Percentiles rank a stretch among this genome's conserved stretches.
Evolutionary conservation across 495 filamentous ascomycete genomes (phyloP).

Genomic region (Mytilinidion resinicola): DNA sequence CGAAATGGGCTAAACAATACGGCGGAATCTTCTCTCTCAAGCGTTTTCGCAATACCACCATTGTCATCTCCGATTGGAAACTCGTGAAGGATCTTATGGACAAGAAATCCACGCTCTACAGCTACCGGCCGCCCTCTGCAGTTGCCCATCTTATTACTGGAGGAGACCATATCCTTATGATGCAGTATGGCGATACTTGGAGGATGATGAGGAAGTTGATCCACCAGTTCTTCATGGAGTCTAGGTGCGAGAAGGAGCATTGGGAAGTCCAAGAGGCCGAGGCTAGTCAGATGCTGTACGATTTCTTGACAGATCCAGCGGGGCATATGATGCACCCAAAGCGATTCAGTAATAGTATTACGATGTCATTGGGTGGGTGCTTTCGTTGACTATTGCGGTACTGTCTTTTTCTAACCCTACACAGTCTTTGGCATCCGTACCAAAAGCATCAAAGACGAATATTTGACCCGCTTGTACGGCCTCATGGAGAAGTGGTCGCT

Average conservation of each 20-base stretch:
- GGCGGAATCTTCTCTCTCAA: slow-evolving; percentile 30
- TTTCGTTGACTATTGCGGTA: not conserved
- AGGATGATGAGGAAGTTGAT: slow-evolving; percentile 37
- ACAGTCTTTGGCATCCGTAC: slow-evolving; percentile 40
- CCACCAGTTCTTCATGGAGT: slow-evolving; percentile 34
- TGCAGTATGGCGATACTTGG: slow-evolving; percentile 36
- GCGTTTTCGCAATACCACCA: slow-evolving; percentile 20
- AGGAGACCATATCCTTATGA: slow-evolving; percentile 33
- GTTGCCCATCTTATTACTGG: slow-evolving; percentile 31
- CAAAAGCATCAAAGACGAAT: slow-evolving; percentile 20
- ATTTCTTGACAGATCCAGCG: slow-evolving; percentile 36
- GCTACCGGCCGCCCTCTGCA: slow-evolving; percentile 16
- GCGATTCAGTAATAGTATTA: slow-evolving; percentile 23
- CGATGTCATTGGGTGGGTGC: slow-evolving; percentile 2
- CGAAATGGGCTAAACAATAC: slow-evolving; percentile 18
- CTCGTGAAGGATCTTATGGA: slow-evolving; percentile 31
- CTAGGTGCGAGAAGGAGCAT: slow-evolving; percentile 39
- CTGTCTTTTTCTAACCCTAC: not conserved
- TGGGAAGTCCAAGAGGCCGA: slow-evolving; percentile 40
- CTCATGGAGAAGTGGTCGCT: slow-evolving; percentile 42
- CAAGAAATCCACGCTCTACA: slow-evolving; percentile 13
- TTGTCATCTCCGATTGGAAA: slow-evolving; percentile 29
- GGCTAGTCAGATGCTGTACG: slow-evolving; percentile 38
- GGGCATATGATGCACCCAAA: slow-evolving; percentile 40
- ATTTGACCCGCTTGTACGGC: slow-evolving; percentile 36